Evolutionary conservation across 2,329 filamentous ascomycete genomes (phyloP).

Genomic region (Talaromyces sp.): DNA sequence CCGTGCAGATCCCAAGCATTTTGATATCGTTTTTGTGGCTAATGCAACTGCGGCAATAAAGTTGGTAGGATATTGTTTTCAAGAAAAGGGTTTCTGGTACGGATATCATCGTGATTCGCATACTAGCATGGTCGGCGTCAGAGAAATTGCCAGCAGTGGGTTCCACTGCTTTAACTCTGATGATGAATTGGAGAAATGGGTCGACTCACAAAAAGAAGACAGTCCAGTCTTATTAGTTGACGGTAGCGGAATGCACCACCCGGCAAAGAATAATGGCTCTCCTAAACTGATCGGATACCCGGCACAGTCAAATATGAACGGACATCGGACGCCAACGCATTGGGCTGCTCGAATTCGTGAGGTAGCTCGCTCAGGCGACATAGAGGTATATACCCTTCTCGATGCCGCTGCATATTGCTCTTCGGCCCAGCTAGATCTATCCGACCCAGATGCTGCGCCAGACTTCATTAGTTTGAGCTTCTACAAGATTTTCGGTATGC

Average conservation of each 20-base stretch:
- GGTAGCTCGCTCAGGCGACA: slow-evolving; percentile 18
- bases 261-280: slow-evolving; percentile 13
- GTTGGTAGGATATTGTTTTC: slow-evolving; percentile 72
- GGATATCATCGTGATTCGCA: slow-evolving; percentile 80
- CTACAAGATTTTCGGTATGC: slow-evolving; percentile 96
- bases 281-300: slow-evolving; percentile 69
- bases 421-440: slow-evolving; percentile 71
- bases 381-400: slow-evolving; percentile 62
- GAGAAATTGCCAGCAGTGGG: slow-evolving; percentile 64
- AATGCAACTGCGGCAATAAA: slow-evolving; percentile 92
- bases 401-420: slow-evolving; percentile 80
- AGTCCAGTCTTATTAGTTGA: slow-evolving; percentile 21
- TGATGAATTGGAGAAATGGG: slow-evolving; percentile 60
- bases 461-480: slow-evolving; percentile 87
- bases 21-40: slow-evolving; percentile 84
- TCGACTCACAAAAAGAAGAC: slow-evolving; percentile 29
- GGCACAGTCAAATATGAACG: slow-evolving; percentile 91
- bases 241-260: slow-evolving; percentile 10
- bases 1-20: slow-evolving; percentile 72
- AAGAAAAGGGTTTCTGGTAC: slow-evolving; percentile 65
- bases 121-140: slow-evolving; percentile 77
- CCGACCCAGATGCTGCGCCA: slow-evolving; percentile 57
- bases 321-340: slow-evolving; percentile 64
- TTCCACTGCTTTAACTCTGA: slow-evolving; percentile 61
- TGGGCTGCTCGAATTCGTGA: slow-evolving; percentile 58